Percentiles rank a stretch among this genome's conserved stretches.
Conservation (phyloP, 306 rosid genomes). For the Boehmeria nivea region DNA sequence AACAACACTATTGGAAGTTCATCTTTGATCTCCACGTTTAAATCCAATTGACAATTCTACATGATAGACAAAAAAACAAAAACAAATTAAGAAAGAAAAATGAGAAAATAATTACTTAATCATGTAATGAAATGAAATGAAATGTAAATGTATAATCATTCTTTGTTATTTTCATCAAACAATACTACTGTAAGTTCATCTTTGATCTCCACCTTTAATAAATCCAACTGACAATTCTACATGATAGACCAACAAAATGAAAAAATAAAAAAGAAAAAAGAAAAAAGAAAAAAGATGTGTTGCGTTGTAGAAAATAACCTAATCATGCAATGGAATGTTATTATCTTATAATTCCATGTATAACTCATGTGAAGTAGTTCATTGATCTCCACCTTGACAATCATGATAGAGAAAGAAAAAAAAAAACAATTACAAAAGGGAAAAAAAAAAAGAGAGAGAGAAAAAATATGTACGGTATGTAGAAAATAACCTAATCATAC, state of each 20-base stretch:
- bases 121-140: too few species aligned
- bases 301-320: too few species aligned
- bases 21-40: slow-evolving; percentile 49
- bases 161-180: slow-evolving; percentile 74
- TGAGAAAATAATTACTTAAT: too few species aligned
- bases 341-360: background rate
- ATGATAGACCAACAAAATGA: background rate
- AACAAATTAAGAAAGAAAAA: background rate
- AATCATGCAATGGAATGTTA: too few species aligned
- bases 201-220: slow-evolving; percentile 44
- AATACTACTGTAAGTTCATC: slow-evolving; percentile 59
- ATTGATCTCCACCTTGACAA: too few species aligned
- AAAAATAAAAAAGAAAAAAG: background rate
- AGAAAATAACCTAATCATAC: too few species aligned
- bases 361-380: too few species aligned
- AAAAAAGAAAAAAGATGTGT: too few species aligned
- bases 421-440: too few species aligned
- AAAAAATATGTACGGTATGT: too few species aligned
- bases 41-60: slow-evolving; percentile 55
- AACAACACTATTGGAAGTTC: slow-evolving; percentile 57
- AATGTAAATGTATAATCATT: background rate
- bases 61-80: background rate
- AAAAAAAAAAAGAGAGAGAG: too few species aligned
- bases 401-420: too few species aligned
- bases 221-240: slow-evolving; percentile 55